Percentiles rank a stretch among this genome's conserved stretches.
Evolutionary conservation across 2,329 filamentous ascomycete genomes (phyloP).

Genomic region (Talaromyces albobiverticillius): DNA sequence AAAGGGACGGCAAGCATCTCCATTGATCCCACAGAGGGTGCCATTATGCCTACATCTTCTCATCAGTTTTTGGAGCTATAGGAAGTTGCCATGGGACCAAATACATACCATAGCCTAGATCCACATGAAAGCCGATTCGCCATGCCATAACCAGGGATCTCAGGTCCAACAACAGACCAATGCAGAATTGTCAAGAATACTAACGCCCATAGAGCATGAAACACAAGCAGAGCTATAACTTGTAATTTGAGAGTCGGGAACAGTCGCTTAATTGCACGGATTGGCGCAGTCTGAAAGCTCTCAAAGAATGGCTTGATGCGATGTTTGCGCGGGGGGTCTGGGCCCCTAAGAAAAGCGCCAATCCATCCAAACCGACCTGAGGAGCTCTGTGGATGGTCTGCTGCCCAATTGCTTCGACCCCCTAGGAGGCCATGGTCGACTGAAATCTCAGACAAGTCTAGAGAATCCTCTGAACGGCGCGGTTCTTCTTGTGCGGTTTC

Average conservation of each 20-base stretch:
- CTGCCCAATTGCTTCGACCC: conserved; percentile 3
- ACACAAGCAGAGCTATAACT: conserved; percentile 24
- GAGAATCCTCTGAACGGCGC: conserved; percentile 8
- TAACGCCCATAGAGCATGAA: conserved; percentile 29
- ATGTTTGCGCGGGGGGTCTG: conserved; percentile 30
- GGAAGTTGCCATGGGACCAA: neutral
- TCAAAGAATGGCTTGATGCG: conserved; percentile 33
- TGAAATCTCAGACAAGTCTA: conserved; percentile 10
- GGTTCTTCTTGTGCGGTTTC: conserved; percentile 1
- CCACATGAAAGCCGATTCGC: conserved; percentile 36
- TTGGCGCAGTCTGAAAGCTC: conserved; percentile 31
- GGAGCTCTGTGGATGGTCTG: neutral
- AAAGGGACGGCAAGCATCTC: conserved; percentile 57
- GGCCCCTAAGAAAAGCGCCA: conserved; percentile 28
- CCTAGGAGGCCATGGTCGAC: conserved; percentile 9
- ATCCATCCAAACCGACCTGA: neutral
- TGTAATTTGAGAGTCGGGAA: conserved; percentile 25
- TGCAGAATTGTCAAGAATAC: conserved; percentile 32
- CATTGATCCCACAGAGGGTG: conserved; percentile 54
- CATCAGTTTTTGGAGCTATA: neutral
- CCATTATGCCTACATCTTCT: conserved; percentile 28
- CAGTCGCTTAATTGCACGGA: conserved; percentile 28
- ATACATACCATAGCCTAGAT: conserved; percentile 34
- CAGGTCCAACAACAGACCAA: conserved; percentile 27
- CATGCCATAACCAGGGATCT: conserved; percentile 31